Base-by-base conservation (phyloP, 1,284 basidiomycete species). In the Sporisorium reilianum region DNA sequence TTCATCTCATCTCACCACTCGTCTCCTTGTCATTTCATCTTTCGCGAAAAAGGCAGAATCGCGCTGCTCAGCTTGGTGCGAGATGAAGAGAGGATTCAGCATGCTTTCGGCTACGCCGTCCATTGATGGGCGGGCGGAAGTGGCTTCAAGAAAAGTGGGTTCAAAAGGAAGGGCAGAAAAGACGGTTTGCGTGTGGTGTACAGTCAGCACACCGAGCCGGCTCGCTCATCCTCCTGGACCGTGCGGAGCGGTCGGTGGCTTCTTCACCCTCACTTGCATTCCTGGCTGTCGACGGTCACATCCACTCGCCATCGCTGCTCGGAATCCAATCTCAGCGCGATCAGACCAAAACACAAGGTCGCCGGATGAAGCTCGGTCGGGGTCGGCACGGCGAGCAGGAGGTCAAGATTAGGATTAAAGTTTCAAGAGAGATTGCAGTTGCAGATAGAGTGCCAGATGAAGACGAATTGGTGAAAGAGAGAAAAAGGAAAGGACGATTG, bases 191-290 rank as follows among this genome's bases (percentile, higher is more conserved):
- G n/a, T n/a, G 20, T 16, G 41, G 2, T 7, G 18, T 11, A 41
- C 20, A 20, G 40, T 45, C 42, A 45, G 42, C 42, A 45, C n/a
- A 41, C 8, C 38, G n/a, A 41, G 9, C 38, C n/a, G n/a, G 38
- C 38, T 41, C n/a, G 30, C 30, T 34, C 32, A 16, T 50, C 32
- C n/a, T 34, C 32, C 20, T 50, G 48, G 20, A 50, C 48, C 30
- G 32, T 50, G 48, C 48, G 30, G 23, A 34, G 20, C 30, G 4
- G 32, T 20, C 28, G 42, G 1, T n/a, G 38, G 6, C 14, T 38
- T n/a, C 36, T 18, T 18, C 16, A 3, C 32, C n/a, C n/a, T n/a
- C 8, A 34, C 32, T 34, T n/a, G n/a, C n/a, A n/a, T n/a, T n/a
- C n/a, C 32, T 34, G 32, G 11, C 32, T 34, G 11, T 12, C 32